Evolutionary conservation across 2,329 filamentous ascomycete genomes (phyloP), one percentile per base, ranked within the genome.

Genomic region (Zasmidium angulare): DNA sequence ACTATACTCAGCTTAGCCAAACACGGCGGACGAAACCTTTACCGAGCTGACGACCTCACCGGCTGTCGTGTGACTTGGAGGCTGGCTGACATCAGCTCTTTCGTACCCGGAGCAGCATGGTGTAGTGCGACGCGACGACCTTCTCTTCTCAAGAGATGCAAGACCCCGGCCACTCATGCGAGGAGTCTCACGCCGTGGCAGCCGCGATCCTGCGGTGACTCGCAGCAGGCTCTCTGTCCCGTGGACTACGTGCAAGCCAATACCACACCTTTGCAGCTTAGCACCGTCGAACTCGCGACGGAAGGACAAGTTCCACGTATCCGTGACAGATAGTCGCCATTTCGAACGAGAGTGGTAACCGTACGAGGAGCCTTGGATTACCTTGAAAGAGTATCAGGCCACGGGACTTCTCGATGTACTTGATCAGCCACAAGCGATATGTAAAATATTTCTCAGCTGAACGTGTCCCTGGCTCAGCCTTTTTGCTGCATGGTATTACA

Each of bases 81-180:
- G n/a, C n/a, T 14, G 52, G 52, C 52, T 54, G 52, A 54, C 52
- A 14, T 53, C 50, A 53, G 50, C 26, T 26, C 24, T 31, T 26
- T 17, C 36, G 36, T 20, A 29, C n/a, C 26, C 20, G 29, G 21
- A n/a, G 3, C n/a, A 43, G 36, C 11, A 3, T 40, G 20, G 21
- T 22, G 40, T 46, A 20, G 40, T 51, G 31, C 49, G 43, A 29
- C 14, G 31, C 12, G 14, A n/a, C 40, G 24, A 19, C 3, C 14
- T 40, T 20, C 36, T 43, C 7, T 17, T 17, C n/a, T 43, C 36
- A 43, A 43, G 9, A 43, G 3, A 21, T 12, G 19, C 14, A 26
- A 46, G 20, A 24, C 14, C 52, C 21, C 47, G 22, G 20, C 17
- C 22, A 40, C 11, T 23, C n/a, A 11, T 10, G 50, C 24, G 50